A percentile compares a stretch with the other conserved stretches of the same genome.
Evolutionary conservation across 371 early-diverging fungal genomes (phyloP).

Genomic region (Saksenaea oblongispora): DNA sequence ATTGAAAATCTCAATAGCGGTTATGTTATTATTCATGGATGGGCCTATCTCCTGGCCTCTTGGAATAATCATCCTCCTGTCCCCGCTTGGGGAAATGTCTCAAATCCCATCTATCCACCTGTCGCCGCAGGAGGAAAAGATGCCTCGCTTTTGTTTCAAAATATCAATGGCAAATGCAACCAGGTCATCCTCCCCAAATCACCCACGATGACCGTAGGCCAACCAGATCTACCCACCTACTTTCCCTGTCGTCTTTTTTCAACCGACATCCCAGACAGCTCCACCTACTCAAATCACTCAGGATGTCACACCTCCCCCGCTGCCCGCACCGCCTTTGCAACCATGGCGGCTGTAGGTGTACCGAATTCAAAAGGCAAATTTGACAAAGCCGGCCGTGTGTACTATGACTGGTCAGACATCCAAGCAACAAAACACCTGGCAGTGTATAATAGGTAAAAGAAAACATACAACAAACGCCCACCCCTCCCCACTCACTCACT

Average conservation of each 20-base stretch:
- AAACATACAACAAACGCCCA: neutral
- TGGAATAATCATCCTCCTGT: conserved; percentile 59
- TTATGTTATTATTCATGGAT: conserved; percentile 59
- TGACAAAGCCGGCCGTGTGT: conserved; percentile 61
- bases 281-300: conserved; percentile 51
- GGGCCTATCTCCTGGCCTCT: conserved; percentile 59
- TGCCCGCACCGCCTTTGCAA: conserved; percentile 36
- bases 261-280: conserved; percentile 41
- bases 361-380: conserved; percentile 36
- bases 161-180: conserved; percentile 61
- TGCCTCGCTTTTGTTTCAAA: conserved; percentile 79
- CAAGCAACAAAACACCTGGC: conserved; percentile 51
- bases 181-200: conserved; percentile 50
- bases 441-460: conserved; percentile 80
- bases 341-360: conserved; percentile 38
- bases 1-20: conserved; percentile 43
- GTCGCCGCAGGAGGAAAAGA: conserved; percentile 74
- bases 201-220: conserved; percentile 17
- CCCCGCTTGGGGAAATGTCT: conserved; percentile 26
- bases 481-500: too few species aligned
- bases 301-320: conserved; percentile 66
- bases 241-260: conserved; percentile 71
- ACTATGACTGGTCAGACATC: conserved; percentile 77
- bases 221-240: conserved; percentile 50
- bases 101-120: conserved; percentile 63